Base-by-base conservation (phyloP, 805 yeast species). In the Blastobotrys parvus region DNA sequence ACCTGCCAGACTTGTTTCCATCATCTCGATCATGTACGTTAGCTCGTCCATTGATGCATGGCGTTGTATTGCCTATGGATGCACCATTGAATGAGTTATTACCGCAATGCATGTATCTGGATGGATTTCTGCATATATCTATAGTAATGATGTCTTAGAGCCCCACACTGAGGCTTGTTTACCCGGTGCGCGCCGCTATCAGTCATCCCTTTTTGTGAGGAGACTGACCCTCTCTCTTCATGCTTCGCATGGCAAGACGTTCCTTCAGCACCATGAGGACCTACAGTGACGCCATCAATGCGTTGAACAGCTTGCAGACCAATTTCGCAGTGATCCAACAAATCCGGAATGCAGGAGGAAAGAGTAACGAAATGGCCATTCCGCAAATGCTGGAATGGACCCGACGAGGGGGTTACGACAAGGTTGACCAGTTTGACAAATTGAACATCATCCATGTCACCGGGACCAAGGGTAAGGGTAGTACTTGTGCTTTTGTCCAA, bases 391-490 rank as follows among this genome's bases (percentile, higher is more conserved):
- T 72, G 23, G 92, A 83, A 56, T 84, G 88, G 87, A 67, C 78
- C 3, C 67, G 83, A 42, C 67, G 90, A 47, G 70, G 78, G 8
- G 94, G 90, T 0, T 81, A 82, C 53, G 54, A 63, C 21, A 49
- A 58, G 25, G 78, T 84, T 1, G 53, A 65, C 2, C 94, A 84
- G 49, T 78, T 86, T 58, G 77, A 89, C 63, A 71, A 63, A 47
- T 61, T 92, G 53, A 89, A 89, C 53, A 72, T 88, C 2, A 73
- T 92, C 34, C 99, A 92, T 58, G 82, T 94, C 30, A 89, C 99
- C 0, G 99, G 99, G 17, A 92, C 99, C 1, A 92, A 92, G 61
- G 99, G 99, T 11, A 92, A 92, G 65, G 99, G 99, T 1, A 88
- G 97, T 0, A 90, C 97, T 0, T 90, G 97, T 63, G 96, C 98